A percentile compares a stretch with the other conserved stretches of the same genome.
Evolutionary conservation across 2,329 filamentous ascomycete genomes (phyloP).

Genomic region (Diaporthe eres): DNA sequence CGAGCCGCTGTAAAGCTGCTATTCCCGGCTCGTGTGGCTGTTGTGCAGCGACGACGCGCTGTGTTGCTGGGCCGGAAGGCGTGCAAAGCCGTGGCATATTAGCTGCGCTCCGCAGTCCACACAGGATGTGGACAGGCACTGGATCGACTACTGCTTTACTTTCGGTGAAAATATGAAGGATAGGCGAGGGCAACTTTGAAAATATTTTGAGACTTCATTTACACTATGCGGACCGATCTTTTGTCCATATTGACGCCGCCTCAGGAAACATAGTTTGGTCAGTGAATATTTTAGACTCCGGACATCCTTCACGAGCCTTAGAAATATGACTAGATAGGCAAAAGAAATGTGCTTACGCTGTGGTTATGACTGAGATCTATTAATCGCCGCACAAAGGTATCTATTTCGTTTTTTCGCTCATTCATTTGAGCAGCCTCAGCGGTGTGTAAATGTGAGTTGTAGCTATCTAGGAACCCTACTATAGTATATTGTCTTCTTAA

Average conservation of each 20-base stretch:
- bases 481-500: no score
- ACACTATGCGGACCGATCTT: not conserved
- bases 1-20: not conserved
- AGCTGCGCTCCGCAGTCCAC: not conserved
- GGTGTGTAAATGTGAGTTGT: no score
- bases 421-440: no score
- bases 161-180: not conserved
- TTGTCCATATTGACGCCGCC: not conserved
- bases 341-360: no score
- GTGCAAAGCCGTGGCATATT: not conserved
- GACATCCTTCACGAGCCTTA: no score
- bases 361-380: no score
- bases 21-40: not conserved
- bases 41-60: not conserved
- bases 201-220: not conserved
- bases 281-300: no score
- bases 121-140: not conserved
- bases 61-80: not conserved
- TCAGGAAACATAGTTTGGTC: no score
- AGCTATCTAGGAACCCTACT: no score
- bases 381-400: no score
- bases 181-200: not conserved
- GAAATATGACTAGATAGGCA: no score
- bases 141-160: not conserved
- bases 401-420: no score